phyloP scores from a whole-genome alignment of 768 basidiomycete species.

The Mycena vulgaris region DNA sequence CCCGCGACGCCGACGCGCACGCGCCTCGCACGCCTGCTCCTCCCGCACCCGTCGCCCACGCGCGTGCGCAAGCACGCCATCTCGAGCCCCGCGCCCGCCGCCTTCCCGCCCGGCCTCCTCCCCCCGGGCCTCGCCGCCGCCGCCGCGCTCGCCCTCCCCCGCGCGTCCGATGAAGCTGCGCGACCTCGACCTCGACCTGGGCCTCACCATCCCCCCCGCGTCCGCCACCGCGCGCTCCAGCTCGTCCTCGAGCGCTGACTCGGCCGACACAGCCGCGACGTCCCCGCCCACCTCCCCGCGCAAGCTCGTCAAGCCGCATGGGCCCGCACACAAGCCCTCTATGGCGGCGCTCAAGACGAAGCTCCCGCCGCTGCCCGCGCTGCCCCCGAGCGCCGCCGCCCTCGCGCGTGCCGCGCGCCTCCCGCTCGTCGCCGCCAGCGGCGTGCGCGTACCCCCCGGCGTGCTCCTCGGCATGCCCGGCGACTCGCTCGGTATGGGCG shows the following conservation, averaged over 20 bases:
- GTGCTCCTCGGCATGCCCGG: conserved; percentile 64
- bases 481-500: not conserved
- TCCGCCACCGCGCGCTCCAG: not conserved
- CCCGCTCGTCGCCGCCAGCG: conserved; percentile 77
- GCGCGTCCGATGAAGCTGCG: conserved; percentile 13
- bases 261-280: conserved; percentile 24
- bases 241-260: no score
- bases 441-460: conserved; percentile 76
- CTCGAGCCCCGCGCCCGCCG: no score
- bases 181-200: not conserved
- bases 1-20: conserved; percentile 6
- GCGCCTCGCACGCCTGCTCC: conserved; percentile 31
- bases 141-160: conserved; percentile 13
- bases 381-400: conserved; percentile 59
- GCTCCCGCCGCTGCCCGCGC: conserved; percentile 12
- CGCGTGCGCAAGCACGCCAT: conserved; percentile 27
- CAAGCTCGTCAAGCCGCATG: not conserved
- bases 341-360: not conserved
- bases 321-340: no score
- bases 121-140: conserved; percentile 28
- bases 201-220: not conserved
- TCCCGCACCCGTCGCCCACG: conserved; percentile 1
- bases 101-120: no score
- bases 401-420: conserved; percentile 74
- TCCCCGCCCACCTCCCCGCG: not conserved